Percentiles rank a stretch among this genome's conserved stretches.
Evolutionary conservation across 73 alveolate genomes (phyloP).

Genomic region (Effrenium voratum): DNA sequence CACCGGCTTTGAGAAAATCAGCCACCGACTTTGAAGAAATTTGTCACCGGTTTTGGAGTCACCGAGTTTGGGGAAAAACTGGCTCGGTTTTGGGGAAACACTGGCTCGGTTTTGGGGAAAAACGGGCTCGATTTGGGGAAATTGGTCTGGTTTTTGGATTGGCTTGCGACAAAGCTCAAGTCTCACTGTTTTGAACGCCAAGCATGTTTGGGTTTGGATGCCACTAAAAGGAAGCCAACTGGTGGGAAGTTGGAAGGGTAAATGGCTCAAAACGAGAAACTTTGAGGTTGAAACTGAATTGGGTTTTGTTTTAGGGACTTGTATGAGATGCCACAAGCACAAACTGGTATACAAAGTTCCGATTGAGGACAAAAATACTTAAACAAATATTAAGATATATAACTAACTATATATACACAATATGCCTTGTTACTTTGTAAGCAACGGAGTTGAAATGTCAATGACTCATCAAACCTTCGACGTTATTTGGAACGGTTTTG

Average conservation of each 20-base stretch:
- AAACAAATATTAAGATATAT: too few relatives aligned
- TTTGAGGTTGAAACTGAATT: too few relatives aligned
- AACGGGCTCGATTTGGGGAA: too few relatives aligned
- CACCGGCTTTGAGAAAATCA: background rate
- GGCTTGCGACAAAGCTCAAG: background rate
- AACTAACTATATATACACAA: too few relatives aligned
- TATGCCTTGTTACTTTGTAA: too few relatives aligned
- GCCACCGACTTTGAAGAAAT: background rate
- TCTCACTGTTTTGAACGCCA: too few relatives aligned
- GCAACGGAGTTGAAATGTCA: constrained; percentile 33
- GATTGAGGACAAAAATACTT: too few relatives aligned
- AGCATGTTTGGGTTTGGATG: background rate
- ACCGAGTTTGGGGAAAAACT: background rate
- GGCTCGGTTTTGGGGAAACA: background rate
- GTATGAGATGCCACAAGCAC: too few relatives aligned
- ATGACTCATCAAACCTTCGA: constrained; percentile 10
- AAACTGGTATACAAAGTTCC: too few relatives aligned
- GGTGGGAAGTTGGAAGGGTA: constrained; percentile 16
- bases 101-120: background rate
- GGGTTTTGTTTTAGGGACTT: too few relatives aligned
- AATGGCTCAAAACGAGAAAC: too few relatives aligned
- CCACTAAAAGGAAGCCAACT: background rate
- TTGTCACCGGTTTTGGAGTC: background rate
- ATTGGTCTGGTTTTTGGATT: too few relatives aligned
- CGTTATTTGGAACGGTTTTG: constrained; percentile 47